Evolutionary conservation across 768 basidiomycete genomes (phyloP).

Genomic region (Chlorophyllum brunneum): DNA sequence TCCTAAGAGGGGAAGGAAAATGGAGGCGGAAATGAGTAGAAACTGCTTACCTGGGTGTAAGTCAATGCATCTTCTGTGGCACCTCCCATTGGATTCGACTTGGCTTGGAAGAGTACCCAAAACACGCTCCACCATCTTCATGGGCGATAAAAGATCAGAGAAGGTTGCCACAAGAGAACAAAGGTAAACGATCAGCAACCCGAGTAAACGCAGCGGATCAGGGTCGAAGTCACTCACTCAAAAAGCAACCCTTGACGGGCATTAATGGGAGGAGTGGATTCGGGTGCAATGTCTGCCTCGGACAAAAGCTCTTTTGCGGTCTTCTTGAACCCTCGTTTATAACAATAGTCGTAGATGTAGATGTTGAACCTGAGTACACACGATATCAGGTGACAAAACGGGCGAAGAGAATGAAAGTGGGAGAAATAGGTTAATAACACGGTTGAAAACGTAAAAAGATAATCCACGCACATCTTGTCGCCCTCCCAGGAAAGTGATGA

Average conservation of each 20-base stretch:
- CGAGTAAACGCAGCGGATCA: constrained; percentile 15
- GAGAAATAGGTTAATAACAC: constrained; percentile 5
- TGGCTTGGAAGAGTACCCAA: constrained; percentile 81
- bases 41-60: constrained; percentile 59
- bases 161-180: not conserved
- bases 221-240: constrained; percentile 51
- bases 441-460: constrained; percentile 6
- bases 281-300: constrained; percentile 64
- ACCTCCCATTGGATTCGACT: constrained; percentile 48
- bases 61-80: constrained; percentile 70
- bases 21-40: constrained; percentile 15
- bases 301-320: constrained; percentile 62
- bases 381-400: not conserved
- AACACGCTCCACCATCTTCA: constrained; percentile 87
- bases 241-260: constrained; percentile 80
- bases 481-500: constrained; percentile 70
- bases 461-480: constrained; percentile 67
- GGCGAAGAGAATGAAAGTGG: not conserved
- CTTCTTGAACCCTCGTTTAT: constrained; percentile 72
- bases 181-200: constrained; percentile 1
- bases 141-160: constrained; percentile 10
- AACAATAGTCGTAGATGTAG: constrained; percentile 84
- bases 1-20: constrained; percentile 10
- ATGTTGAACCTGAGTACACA: constrained; percentile 70
- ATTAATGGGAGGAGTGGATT: constrained; percentile 73